Evolutionary conservation across 2,329 filamentous ascomycete genomes (phyloP), one percentile per base, ranked within the genome.

Genomic region (Apiospora koreana): DNA sequence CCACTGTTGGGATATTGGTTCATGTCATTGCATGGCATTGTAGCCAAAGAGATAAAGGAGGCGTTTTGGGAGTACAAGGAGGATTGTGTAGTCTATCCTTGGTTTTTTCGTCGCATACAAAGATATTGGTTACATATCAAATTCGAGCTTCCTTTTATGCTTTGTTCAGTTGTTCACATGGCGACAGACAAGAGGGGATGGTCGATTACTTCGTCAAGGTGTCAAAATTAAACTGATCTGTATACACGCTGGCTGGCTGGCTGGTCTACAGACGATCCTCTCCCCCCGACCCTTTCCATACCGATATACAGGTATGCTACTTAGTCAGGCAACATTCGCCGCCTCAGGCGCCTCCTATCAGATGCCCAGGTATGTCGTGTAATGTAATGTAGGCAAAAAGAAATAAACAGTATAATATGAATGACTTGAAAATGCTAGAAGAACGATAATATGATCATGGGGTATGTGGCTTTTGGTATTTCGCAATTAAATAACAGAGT

Each of bases 381-480:
- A n/a, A n/a, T n/a, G 54, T 62, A 62, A 31, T 38, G 54, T 38
- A 62, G 31, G 31, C n/a, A 62, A n/a, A 35, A 58, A 18, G 9
- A 41, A 41, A 41, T 41, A 12, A 41, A n/a, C n/a, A n/a, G 41
- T 16, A 16, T 38, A 62, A 62, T 9, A 21, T 62, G 31, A 62
- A 62, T 62, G 54, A 62, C 18, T 23, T 38, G 31, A 23, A 62
- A 62, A 62, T 38, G 54, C 54, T 62, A n/a, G 31, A 62, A 38
- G 2, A 38, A 38, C 31, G 31, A 38, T 62, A 62, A 38, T 18
- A 58, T 58, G 54, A 62, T 62, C 18, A 58, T 58, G 54, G 54
- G 54, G 54, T 62, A 62, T 62, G 54, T 62, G 54, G 54, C 54
- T 62, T 62, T 62, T 62, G 54, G 31, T 62, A 62, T 62, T 62